Evolutionary conservation across 2,329 filamentous ascomycete genomes (phyloP), one percentile per base, ranked within the genome.

Genomic region (Coniochaeta sp.): DNA sequence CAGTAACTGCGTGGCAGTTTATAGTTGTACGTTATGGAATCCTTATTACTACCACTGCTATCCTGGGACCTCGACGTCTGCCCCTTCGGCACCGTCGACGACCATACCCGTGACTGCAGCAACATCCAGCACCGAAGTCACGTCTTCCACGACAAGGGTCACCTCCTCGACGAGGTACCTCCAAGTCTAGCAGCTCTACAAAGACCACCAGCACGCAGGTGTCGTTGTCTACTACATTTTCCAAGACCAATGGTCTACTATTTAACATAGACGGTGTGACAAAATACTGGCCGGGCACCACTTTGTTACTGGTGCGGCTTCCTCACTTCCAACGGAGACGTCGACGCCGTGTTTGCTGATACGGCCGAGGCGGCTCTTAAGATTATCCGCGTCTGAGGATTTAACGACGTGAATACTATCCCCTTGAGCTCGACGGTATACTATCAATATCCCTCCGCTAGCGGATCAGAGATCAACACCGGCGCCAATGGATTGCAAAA

Each of bases 401-500:
- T n/a, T n/a, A n/a, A n/a, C n/a, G n/a, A n/a, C n/a, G n/a, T n/a
- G n/a, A n/a, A n/a, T n/a, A n/a, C n/a, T n/a, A n/a, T n/a, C n/a
- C n/a, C n/a, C n/a, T n/a, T n/a, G n/a, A n/a, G n/a, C n/a, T n/a
- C n/a, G n/a, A n/a, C n/a, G 1, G 67, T 74, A 7, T 80, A 75
- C 65, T 82, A 74, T 65, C 78, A 82, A 59, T 69, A 71, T 42
- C 72, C 80, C 52, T 73, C 74, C 8, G 62, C 70, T 7, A 65
- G 66, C 3, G 70, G 71, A 5, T 73, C 75, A 3, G 76, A 74
- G 13, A 84, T 86, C 67, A 85, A 86, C 65, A 82, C 75, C 0
- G 82, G 81, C 2, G 60, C 74, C 26, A 69, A 85, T 60, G 82
- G 83, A 8, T 74, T 86, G 6, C 74, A 83, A 63, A 75, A 80